These are phyloP conservation scores for Flaveria brownii DNA, from an alignment of 129 eudicot species.

Conservation along the genomic window DNA sequence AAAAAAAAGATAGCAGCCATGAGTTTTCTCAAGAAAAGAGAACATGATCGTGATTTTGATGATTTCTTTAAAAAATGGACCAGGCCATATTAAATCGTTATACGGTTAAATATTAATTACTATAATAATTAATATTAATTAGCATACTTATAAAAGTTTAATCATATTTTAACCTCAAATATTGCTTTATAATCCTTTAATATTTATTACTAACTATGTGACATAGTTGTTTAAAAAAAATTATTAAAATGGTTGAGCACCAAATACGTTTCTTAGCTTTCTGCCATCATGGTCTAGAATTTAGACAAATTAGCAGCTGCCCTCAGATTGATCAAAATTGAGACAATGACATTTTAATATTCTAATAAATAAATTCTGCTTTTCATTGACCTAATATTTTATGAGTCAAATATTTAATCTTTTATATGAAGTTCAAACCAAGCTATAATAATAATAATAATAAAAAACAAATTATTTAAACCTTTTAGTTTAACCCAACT, in stretches of 20 bases:
- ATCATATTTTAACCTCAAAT: no score
- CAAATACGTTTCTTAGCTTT: slow-evolving; percentile 7
- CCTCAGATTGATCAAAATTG: background rate
- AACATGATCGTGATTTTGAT: no score
- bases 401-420: background rate
- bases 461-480: background rate
- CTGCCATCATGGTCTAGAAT: slow-evolving; percentile 14
- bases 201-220: no score
- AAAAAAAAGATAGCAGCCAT: no score
- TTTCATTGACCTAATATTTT: background rate
- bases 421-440: background rate
- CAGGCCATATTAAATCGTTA: no score
- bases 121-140: no score
- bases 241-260: background rate
- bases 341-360: background rate
- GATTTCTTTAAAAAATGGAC: no score
- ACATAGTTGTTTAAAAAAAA: background rate
- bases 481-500: background rate
- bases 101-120: no score
- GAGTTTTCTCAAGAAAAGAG: no score
- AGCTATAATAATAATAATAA: background rate
- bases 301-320: slow-evolving; percentile 31
- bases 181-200: no score
- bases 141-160: no score
- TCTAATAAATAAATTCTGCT: background rate